These are phyloP conservation scores for Gossypium ekmanianum DNA, from an alignment of 345 rosid genomes.

Conservation along the genomic window DNA sequence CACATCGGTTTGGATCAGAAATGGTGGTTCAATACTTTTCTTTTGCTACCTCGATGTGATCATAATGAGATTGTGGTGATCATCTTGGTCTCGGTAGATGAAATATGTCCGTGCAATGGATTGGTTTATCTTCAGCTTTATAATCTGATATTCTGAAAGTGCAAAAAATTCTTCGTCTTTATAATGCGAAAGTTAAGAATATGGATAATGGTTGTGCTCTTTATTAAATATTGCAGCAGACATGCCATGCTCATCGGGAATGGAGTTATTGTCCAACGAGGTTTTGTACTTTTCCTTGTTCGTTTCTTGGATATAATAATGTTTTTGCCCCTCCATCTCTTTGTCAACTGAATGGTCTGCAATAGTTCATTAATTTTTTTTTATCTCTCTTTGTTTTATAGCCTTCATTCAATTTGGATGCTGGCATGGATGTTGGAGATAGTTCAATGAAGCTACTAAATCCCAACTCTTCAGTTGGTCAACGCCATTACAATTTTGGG, in stretches of 20 bases:
- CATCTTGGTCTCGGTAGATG: not conserved
- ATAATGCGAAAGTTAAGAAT: not conserved
- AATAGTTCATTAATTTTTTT: not conserved
- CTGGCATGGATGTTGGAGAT: slow-evolving; percentile 35
- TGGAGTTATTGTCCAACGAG: slow-evolving; percentile 31
- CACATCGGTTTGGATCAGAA: not conserved
- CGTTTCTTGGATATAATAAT: not conserved
- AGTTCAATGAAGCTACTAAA: slow-evolving; percentile 31
- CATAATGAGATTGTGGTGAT: not conserved
- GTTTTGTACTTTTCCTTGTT: slow-evolving; percentile 22
- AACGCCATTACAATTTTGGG: slow-evolving; percentile 38
- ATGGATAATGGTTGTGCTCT: not conserved
- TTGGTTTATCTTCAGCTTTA: not conserved
- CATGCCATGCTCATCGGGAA: slow-evolving; percentile 41
- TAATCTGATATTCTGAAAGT: not conserved
- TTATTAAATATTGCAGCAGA: slow-evolving; percentile 33
- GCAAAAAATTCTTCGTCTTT: not conserved
- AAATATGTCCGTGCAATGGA: not conserved
- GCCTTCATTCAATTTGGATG: slow-evolving; percentile 34
- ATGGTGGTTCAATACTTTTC: not conserved
- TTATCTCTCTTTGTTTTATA: slow-evolving; percentile 22
- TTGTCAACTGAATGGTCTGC: not conserved
- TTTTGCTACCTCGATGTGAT: not conserved
- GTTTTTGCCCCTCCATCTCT: not conserved
- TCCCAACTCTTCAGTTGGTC: slow-evolving; percentile 30